Conservation (phyloP, 2,329 filamentous ascomycete genomes). For the Fusarium keratoplasticum region DNA sequence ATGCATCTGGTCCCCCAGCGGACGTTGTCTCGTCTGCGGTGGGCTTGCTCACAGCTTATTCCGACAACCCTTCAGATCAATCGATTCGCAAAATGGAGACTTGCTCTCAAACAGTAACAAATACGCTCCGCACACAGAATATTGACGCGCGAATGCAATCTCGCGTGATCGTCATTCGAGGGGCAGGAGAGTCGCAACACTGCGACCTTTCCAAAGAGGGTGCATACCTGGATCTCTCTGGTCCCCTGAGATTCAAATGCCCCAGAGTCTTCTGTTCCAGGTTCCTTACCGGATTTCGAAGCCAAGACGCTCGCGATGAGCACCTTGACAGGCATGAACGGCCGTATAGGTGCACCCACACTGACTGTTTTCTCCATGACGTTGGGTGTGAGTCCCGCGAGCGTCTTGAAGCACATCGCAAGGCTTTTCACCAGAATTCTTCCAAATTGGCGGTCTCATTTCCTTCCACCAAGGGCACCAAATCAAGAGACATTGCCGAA, state of each 20-base stretch:
- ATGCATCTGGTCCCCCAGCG: not conserved
- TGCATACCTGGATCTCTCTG: rapidly evolving
- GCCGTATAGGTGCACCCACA: rapidly evolving
- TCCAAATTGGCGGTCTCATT: rapidly evolving
- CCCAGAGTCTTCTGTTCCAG: not conserved
- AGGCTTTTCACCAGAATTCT: rapidly evolving
- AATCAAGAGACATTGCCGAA: rapidly evolving
- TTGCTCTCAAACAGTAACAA: not conserved
- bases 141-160: not conserved
- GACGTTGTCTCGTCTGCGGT: not conserved
- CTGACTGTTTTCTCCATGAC: rapidly evolving
- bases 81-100: not conserved
- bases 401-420: not conserved
- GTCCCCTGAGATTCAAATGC: not conserved
- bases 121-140: not conserved
- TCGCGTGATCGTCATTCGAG: not conserved
- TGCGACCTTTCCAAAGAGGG: not conserved
- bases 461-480: rapidly evolving
- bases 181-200: not conserved
- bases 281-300: not conserved
- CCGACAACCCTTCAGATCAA: not conserved
- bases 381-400: rapidly evolving
- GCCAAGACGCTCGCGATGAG: rapidly evolving
- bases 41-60: not conserved
- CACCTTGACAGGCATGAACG: rapidly evolving